These are phyloP conservation scores for Ganoderma resinaceum DNA, from an alignment of 1,284 basidiomycete species.

Conservation along the genomic window DNA sequence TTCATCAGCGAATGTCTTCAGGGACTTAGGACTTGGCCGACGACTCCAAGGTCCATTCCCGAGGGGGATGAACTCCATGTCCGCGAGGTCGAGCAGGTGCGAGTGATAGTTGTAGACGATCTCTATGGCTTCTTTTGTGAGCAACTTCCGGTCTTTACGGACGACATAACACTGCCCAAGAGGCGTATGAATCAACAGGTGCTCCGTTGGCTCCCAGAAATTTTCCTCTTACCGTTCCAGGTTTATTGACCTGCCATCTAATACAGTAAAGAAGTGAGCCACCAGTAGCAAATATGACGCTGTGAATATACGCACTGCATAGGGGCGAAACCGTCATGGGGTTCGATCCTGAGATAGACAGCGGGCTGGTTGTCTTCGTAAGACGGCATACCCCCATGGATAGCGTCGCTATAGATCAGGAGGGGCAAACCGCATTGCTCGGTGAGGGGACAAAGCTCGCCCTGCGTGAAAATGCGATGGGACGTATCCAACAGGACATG, in stretches of 20 bases:
- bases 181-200: neutral
- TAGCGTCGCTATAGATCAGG: slow-evolving; percentile 21
- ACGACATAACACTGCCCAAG: slow-evolving; percentile 27
- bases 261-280: neutral
- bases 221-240: slow-evolving; percentile 12
- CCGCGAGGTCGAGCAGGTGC: slow-evolving; percentile 13
- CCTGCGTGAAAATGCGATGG: slow-evolving; percentile 23
- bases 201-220: neutral
- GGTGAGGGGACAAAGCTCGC: slow-evolving; percentile 28
- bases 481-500: slow-evolving; percentile 24
- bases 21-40: slow-evolving; percentile 11
- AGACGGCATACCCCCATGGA: slow-evolving; percentile 8
- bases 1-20: slow-evolving; percentile 17
- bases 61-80: neutral
- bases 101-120: slow-evolving; percentile 27
- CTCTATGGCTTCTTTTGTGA: slow-evolving; percentile 30
- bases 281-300: neutral
- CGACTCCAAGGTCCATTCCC: slow-evolving; percentile 3
- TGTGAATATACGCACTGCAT: slow-evolving; percentile 25
- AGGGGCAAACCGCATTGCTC: slow-evolving; percentile 23
- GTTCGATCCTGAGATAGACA: slow-evolving; percentile 30
- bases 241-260: slow-evolving; percentile 14
- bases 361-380: slow-evolving; percentile 26
- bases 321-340: slow-evolving; percentile 22
- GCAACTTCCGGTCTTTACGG: slow-evolving; percentile 22